phyloP scores from a whole-genome alignment of 345 rosid genomes.

The Erodium maritimum region DNA sequence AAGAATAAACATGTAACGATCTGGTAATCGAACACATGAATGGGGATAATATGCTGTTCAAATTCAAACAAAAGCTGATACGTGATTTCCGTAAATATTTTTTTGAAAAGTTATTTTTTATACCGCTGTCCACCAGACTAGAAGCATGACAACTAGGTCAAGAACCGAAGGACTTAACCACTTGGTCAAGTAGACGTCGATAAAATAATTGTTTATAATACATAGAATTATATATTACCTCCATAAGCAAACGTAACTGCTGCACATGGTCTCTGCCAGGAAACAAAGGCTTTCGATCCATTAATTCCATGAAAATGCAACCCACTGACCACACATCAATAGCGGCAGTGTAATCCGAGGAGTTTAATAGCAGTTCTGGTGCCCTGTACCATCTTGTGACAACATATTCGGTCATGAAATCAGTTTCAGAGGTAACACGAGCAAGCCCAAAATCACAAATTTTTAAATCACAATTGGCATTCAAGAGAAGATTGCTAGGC shows the following conservation, averaged over 20 bases:
- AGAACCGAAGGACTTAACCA: no score
- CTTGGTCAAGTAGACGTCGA: no score
- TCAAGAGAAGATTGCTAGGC: constrained; percentile 79
- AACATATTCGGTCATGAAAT: constrained; percentile 81
- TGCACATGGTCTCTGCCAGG: constrained; percentile 83
- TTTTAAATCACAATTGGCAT: constrained; percentile 64
- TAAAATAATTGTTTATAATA: no score
- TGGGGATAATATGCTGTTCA: no score
- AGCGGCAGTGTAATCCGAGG: constrained; percentile 70
- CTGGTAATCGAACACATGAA: no score
- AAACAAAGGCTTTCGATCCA: constrained; percentile 73
- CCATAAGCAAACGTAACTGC: constrained; percentile 74
- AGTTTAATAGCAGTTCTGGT: constrained; percentile 74
- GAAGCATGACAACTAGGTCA: no score
- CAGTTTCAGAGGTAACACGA: constrained; percentile 77
- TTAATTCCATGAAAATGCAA: constrained; percentile 76
- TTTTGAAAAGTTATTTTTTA: no score
- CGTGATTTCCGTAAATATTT: no score
- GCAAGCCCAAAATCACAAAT: constrained; percentile 93
- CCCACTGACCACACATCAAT: constrained; percentile 99
- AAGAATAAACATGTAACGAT: no score
- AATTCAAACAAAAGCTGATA: no score
- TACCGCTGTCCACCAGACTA: no score
- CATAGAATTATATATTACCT: constrained; percentile 31
- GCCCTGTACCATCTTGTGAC: constrained; percentile 99